Percentiles rank a stretch among this genome's conserved stretches.
These are phyloP conservation scores for Pascua sp. DNA, from an alignment of 1,284 basidiomycete genomes.

Conservation along the genomic window DNA sequence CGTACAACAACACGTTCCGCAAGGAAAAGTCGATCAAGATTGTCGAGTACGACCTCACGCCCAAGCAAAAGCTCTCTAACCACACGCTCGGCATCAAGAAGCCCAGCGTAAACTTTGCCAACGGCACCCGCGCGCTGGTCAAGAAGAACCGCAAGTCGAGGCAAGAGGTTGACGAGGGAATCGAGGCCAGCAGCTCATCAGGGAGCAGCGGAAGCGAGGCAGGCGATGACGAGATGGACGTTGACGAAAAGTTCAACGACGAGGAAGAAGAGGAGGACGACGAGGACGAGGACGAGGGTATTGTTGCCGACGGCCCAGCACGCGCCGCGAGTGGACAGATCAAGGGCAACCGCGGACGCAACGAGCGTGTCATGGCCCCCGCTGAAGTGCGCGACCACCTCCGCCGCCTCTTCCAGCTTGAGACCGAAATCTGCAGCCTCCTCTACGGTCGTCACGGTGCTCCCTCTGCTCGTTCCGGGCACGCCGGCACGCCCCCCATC, in stretches of 20 bases:
- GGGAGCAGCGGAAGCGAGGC: constrained; percentile 54
- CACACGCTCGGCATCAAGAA: constrained; percentile 52
- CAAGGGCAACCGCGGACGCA: constrained; percentile 70
- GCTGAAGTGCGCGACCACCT: constrained; percentile 93
- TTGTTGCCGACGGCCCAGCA: constrained; percentile 50
- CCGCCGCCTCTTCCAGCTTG: constrained; percentile 81
- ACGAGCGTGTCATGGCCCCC: constrained; percentile 83
- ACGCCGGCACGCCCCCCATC: constrained; percentile 48
- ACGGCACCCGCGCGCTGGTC: constrained; percentile 29
- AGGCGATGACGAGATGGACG: constrained; percentile 49
- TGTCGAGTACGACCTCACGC: constrained; percentile 82
- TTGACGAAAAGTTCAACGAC: constrained; percentile 27
- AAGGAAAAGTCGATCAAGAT: constrained; percentile 94
- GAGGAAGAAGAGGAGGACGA: constrained; percentile 58
- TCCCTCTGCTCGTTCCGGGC: constrained; percentile 49
- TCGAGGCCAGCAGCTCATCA: constrained; percentile 30
- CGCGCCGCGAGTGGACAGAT: constrained; percentile 71
- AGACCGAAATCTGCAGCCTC: constrained; percentile 73
- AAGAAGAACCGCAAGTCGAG: constrained; percentile 50
- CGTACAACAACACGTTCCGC: constrained; percentile 69
- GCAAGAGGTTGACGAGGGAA: constrained; percentile 40
- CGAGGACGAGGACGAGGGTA: constrained; percentile 36
- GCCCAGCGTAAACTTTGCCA: constrained; percentile 44
- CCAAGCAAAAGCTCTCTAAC: constrained; percentile 72
- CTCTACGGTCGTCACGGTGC: constrained; percentile 91